phyloP scores from a whole-genome alignment of 2,329 filamentous ascomycete genomes.

The Neofusicoccum kwambonambiense region DNA sequence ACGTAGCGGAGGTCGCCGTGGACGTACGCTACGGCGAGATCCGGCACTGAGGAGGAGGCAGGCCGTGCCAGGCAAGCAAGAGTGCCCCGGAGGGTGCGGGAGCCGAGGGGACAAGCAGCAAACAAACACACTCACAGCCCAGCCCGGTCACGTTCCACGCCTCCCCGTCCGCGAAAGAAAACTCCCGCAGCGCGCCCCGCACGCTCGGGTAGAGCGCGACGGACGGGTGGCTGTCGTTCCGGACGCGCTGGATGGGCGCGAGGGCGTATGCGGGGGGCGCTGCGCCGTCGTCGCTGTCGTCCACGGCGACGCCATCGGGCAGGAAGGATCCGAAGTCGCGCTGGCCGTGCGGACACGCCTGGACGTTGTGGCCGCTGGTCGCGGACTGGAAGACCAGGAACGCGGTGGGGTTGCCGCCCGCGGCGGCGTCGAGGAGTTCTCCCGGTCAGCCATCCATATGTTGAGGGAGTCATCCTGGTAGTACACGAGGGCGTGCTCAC shows the following conservation, averaged over 20 bases:
- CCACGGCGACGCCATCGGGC: too few relatives aligned
- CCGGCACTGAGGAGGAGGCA: too few relatives aligned
- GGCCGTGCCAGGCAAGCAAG: too few relatives aligned
- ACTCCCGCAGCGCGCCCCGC: not conserved
- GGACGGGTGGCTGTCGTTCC: not conserved
- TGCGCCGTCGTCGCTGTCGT: too few relatives aligned
- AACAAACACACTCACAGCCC: too few relatives aligned
- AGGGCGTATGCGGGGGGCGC: too few relatives aligned
- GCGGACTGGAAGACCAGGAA: not conserved
- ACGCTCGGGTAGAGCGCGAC: not conserved
- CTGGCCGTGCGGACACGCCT: too few relatives aligned
- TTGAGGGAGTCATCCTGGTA: not conserved
- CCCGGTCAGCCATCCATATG: not conserved
- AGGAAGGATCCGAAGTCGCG: too few relatives aligned
- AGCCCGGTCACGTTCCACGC: not conserved
- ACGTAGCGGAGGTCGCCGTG: not conserved
- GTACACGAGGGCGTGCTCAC: not conserved
- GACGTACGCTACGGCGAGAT: not conserved
- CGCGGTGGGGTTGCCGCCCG: not conserved
- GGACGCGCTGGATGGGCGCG: too few relatives aligned
- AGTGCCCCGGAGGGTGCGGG: too few relatives aligned
- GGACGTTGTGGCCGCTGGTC: too few relatives aligned
- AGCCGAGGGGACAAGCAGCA: too few relatives aligned
- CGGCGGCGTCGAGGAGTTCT: not conserved
- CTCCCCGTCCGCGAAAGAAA: not conserved